Evolutionary conservation across 139 green algal genomes (phyloP), one percentile per base, ranked within the genome.

Genomic region (Microglena sp.): DNA sequence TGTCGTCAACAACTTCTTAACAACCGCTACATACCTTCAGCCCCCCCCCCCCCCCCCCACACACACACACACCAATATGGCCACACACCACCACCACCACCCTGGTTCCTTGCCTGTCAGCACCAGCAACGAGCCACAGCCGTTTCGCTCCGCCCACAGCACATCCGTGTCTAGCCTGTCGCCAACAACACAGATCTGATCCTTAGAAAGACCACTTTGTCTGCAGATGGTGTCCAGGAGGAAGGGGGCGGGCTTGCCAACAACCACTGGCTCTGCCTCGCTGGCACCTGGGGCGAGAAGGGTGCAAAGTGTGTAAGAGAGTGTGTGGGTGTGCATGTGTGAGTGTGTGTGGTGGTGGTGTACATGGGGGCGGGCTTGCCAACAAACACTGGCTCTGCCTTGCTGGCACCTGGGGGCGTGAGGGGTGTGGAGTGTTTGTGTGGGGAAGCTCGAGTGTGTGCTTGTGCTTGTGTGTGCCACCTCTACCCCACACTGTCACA

Each of bases 81-180:
- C n/a, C n/a, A n/a, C n/a, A n/a, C n/a, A n/a, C n/a, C n/a, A n/a
- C n/a, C n/a, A n/a, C n/a, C n/a, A n/a, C n/a, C n/a, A n/a, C n/a
- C n/a, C n/a, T n/a, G n/a, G n/a, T n/a, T n/a, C n/a, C 40, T 50
- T 15, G 30, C 58, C 58, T 4, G 58, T 65, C 7, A 65, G 36
- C 18, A 78, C 72, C 5, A 78, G 61, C 50, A 73, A 55, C n/a
- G 72, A 74, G 7, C 36, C 66, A 46, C 63, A 62, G 24, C 72
- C 72, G n/a, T 67, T 67, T 21, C 26, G 29, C 29, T 62, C 21
- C 21, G 62, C 72, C 72, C 72, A 79, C 29, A 59, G 24, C 2
- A 79, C 56, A 30, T 79, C 72, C 0, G 72, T 79, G 67, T 79
- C 72, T 30, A 79, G 67, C 35, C 72, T 29, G 24, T 68, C 62